Evolutionary conservation across 2,329 filamentous ascomycete genomes (phyloP), one percentile per base, ranked within the genome.

Genomic region (Calonectria montana): DNA sequence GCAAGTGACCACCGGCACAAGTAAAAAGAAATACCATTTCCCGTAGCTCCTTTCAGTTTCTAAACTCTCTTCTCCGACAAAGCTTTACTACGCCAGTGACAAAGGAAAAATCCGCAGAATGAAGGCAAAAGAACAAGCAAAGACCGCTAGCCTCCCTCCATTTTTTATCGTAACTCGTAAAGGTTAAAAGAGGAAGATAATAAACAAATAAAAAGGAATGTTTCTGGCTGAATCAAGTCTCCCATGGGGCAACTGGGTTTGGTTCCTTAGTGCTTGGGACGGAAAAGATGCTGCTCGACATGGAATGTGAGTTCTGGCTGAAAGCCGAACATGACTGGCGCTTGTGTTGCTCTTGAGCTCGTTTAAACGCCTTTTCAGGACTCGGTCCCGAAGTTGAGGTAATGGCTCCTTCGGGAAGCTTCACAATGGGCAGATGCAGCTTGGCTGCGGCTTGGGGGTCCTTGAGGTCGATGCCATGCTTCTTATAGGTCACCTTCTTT

Each of bases 381-480:
- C 83, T 83, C n/a, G 84, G 83, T 2, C 87, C 85, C 18, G 83
- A 81, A 27, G 83, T 84, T 21, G 86, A 87, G 53, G 84, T 87
- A 62, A 87, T 87, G 15, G 85, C 86, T 25, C 85, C 82, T 9
- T 80, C 77, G 10, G 87, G 87, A 35, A 89, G 82, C 21, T 83
- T 84, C 6, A 84, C 84, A 29, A 86, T 82, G 1, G 87, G 86
- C 2, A 86, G 75, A 64, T 88, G 85, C 72, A 89, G 80, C 75
- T 88, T 89, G 27, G 80, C 83, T 35, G 82, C 84, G 12, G 86
- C 85, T 18, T 79, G 78, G 5, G 87, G 86, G 57, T 88, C 86
- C 27, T 84, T 82, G 55, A 79, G 79, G 21, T 84, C 79, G 63
- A 89, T 79, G 23, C 86, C 86, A n/a, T 86, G 84, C 48, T 81